Base-by-base conservation (phyloP, 352 stramenopile species). In the Globisporangium acanthophoron region DNA sequence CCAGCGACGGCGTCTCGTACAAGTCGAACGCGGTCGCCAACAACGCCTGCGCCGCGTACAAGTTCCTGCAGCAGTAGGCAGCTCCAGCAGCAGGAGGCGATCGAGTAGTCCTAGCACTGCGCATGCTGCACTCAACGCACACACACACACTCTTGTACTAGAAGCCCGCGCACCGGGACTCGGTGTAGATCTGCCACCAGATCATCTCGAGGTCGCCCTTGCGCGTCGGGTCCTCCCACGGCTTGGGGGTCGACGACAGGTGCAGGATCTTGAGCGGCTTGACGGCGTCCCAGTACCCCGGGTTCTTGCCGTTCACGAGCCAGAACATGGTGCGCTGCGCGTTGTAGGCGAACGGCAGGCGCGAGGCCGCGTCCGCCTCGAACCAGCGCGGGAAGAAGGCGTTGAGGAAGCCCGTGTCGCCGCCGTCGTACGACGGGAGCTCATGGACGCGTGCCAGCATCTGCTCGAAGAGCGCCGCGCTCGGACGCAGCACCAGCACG, bases 371-470 rank as follows among this genome's bases (percentile, higher is more conserved):
- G 52, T 85, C 75, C 18, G 63, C 59, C 29, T 50, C 52, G 54
- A 73, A 92, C 87, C 87, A 96, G 51, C 75, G 68, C 15, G 70
- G 62, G 58, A 92, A 96, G 61, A 87, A 94, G 16, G 67, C 68
- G 63, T 96, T 96, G 20, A 96, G 70, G 61, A 94, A 96, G 29
- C 85, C 87, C 33, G 82, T 94, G 65, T 94, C 85, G 35, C 66
- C 80, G 12, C 79, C 83, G 61, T 95, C 86, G 58, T 92, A 88
- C 3, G 79, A 91, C 33, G 62, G 65, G 6, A 89, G 58, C 8
- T 61, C 31, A 47, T 66, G 63, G 13, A 66, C 56, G 35, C 84
- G 59, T 27, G 43, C 46, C 41, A 90, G 58, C 67, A 96, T 76
- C 21, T 77, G 67, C 35, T 80, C 56, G 58, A 88, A 88, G 24